Percentiles rank a stretch among this genome's conserved stretches.
Evolutionary conservation across 2,329 filamentous ascomycete species (phyloP).

Genomic region (Sclerotinia glacialis): DNA sequence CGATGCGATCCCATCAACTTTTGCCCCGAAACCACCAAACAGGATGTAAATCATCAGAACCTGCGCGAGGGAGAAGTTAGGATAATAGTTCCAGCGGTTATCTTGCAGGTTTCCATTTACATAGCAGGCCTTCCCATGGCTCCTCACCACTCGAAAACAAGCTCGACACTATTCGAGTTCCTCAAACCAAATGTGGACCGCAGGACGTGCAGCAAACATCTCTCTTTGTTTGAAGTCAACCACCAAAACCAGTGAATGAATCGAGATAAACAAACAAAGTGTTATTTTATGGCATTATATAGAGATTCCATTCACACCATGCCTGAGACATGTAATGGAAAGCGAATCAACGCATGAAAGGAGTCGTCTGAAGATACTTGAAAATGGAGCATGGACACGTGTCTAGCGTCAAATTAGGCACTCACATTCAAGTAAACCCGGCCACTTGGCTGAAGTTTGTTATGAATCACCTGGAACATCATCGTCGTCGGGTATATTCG

Average conservation of each 20-base stretch:
- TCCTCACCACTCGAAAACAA: background rate
- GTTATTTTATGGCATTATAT: background rate
- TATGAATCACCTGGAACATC: slow-evolving; percentile 8
- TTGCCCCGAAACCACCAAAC: background rate
- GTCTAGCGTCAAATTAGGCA: slow-evolving; percentile 16
- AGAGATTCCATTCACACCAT: background rate
- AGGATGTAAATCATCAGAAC: background rate
- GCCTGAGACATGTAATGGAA: background rate
- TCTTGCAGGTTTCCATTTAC: background rate
- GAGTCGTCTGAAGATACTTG: slow-evolving; percentile 6
- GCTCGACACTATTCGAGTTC: background rate
- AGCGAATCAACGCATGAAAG: background rate
- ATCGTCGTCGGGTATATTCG: slow-evolving; percentile 4
- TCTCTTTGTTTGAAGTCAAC: background rate
- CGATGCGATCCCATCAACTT: background rate
- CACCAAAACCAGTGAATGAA: background rate
- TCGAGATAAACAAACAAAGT: background rate
- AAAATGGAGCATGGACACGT: slow-evolving; percentile 18
- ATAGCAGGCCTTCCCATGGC: no score
- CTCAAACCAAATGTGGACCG: background rate
- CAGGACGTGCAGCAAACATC: no score
- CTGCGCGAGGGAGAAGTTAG: no score
- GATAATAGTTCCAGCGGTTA: background rate
- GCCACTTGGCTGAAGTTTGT: background rate
- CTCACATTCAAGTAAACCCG: background rate